Evolutionary conservation across 1,139 yeast genomes (phyloP).

Genomic region (Nakaseomyces kungkrabaensis): DNA sequence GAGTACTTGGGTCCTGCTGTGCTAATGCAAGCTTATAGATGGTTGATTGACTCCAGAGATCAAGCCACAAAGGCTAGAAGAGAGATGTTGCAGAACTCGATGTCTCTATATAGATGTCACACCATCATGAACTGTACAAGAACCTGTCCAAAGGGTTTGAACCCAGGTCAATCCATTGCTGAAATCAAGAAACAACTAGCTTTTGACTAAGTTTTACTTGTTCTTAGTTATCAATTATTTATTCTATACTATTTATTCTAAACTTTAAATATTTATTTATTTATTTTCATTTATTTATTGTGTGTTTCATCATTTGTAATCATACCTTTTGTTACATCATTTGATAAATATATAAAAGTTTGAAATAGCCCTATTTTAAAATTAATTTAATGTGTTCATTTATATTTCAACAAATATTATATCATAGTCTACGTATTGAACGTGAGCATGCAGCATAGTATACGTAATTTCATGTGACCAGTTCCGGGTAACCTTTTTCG

Average conservation of each 20-base stretch:
- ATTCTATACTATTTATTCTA: too few relatives aligned
- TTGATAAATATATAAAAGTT: too few relatives aligned
- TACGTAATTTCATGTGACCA: too few relatives aligned
- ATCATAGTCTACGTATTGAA: too few relatives aligned
- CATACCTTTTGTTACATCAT: too few relatives aligned
- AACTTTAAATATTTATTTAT: neutral
- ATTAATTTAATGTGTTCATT: too few relatives aligned
- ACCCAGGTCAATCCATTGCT: slow-evolving; percentile 97
- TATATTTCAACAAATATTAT: too few relatives aligned
- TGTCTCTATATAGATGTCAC: slow-evolving; percentile 98
- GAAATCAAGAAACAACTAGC: slow-evolving; percentile 93
- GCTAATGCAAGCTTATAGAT: slow-evolving; percentile 96
- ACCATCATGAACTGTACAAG: slow-evolving; percentile 96
- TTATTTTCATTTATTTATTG: neutral
- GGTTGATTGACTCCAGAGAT: slow-evolving; percentile 97
- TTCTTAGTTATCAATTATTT: too few relatives aligned
- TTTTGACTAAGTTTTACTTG: slow-evolving; percentile 33
- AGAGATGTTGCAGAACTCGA: slow-evolving; percentile 88
- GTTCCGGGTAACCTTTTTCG: too few relatives aligned
- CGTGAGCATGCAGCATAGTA: too few relatives aligned
- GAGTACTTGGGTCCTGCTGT: slow-evolving; percentile 98
- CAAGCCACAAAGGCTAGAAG: slow-evolving; percentile 75
- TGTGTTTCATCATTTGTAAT: too few relatives aligned
- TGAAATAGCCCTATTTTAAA: too few relatives aligned
- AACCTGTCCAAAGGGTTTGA: slow-evolving; percentile 98